phyloP scores from a whole-genome alignment of 139 green algal species.

The Picochlorum sp. region DNA sequence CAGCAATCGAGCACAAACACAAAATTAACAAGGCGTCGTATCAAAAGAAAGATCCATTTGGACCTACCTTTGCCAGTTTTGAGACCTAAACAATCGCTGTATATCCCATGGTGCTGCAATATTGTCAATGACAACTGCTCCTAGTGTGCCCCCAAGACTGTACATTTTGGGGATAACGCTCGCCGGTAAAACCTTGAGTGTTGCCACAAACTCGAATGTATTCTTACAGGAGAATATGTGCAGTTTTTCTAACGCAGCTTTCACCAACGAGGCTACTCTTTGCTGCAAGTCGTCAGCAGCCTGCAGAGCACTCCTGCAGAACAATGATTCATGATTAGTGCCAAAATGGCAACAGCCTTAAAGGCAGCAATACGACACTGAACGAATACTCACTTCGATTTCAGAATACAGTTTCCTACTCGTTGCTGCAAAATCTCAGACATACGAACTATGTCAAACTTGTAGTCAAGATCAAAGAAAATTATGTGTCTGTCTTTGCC shows the following conservation, averaged over 20 bases:
- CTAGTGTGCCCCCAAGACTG: not conserved
- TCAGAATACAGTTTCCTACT: not conserved
- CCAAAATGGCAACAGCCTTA: not conserved
- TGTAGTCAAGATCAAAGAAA: constrained; percentile 23
- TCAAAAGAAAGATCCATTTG: too few species aligned
- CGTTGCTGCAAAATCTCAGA: constrained; percentile 4
- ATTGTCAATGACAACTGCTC: not conserved
- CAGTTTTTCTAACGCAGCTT: not conserved
- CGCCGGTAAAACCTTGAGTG: not conserved
- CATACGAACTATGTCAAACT: constrained; percentile 22
- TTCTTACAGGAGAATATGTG: not conserved
- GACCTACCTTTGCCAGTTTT: too few species aligned
- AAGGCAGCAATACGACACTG: not conserved
- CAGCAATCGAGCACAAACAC: too few species aligned
- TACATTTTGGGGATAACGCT: not conserved
- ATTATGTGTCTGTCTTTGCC: constrained; percentile 11
- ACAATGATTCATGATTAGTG: too few species aligned
- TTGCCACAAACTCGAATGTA: not conserved
- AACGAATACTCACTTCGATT: too few species aligned
- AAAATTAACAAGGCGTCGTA: too few species aligned
- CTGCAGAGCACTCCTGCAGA: not conserved
- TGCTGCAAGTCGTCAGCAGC: not conserved
- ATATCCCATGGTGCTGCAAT: not conserved
- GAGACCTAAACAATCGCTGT: too few species aligned
- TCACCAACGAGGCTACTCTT: not conserved